These are phyloP conservation scores for Coemansia sp. DNA, from an alignment of 192 early-diverging fungal species.

Conservation along the genomic window DNA sequence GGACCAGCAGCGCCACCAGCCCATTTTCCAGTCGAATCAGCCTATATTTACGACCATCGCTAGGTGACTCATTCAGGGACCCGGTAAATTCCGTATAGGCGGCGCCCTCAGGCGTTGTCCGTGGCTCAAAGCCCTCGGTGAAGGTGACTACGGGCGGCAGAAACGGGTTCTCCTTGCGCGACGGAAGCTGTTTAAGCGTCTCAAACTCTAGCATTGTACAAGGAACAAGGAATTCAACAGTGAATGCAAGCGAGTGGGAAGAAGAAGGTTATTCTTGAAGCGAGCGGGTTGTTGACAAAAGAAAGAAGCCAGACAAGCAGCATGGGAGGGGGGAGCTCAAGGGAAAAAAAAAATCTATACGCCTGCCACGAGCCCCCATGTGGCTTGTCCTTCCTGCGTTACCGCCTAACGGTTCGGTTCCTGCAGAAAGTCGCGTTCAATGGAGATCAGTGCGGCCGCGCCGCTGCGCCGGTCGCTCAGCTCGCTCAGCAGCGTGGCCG, in stretches of 20 bases:
- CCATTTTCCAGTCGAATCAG: constrained; percentile 55
- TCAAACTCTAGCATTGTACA: constrained; percentile 36
- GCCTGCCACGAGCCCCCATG: too few relatives aligned
- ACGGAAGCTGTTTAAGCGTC: constrained; percentile 14
- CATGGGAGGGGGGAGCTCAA: too few relatives aligned
- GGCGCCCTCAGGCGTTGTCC: constrained; percentile 3
- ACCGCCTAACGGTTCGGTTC: neutral
- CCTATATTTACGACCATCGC: constrained; percentile 60
- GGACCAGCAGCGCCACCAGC: constrained; percentile 58
- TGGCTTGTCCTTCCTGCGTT: too few relatives aligned
- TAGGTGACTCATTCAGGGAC: constrained; percentile 52
- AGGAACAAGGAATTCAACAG: too few relatives aligned
- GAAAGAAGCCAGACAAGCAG: too few relatives aligned
- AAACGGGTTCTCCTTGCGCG: constrained; percentile 18
- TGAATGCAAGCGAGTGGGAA: neutral
- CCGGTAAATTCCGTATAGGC: constrained; percentile 31
- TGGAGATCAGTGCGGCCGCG: constrained; percentile 38
- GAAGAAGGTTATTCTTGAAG: too few relatives aligned
- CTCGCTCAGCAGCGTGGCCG: constrained; percentile 33
- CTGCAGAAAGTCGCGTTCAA: constrained; percentile 34
- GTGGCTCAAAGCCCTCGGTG: constrained; percentile 19
- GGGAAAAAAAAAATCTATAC: too few relatives aligned
- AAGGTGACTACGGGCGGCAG: constrained; percentile 31
- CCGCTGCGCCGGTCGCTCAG: constrained; percentile 32
- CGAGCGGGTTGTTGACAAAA: too few relatives aligned